Evolutionary conservation across 202 grass and related monocot species (phyloP).

Genomic region (Saccharum hybrid): DNA sequence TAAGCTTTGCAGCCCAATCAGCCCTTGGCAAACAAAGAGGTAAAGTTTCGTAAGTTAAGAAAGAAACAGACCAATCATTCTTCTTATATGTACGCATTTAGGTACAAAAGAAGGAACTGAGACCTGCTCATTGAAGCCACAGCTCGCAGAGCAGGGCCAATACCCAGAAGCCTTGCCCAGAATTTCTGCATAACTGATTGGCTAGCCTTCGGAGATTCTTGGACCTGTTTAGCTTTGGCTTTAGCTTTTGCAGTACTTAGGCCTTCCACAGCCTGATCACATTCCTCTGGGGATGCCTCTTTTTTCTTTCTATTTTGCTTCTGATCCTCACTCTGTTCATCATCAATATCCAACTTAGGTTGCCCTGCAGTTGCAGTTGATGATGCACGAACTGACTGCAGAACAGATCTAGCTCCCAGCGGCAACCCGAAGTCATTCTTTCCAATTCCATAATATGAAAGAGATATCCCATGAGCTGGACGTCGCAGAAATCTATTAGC

Average conservation of each 20-base stretch:
- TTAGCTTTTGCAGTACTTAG: constrained; percentile 93
- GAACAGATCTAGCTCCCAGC: constrained; percentile 64
- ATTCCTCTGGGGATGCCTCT: constrained; percentile 90
- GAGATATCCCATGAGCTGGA: constrained; percentile 46
- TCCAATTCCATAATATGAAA: constrained; percentile 46
- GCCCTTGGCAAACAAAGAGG: constrained; percentile 58
- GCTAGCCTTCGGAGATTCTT: constrained; percentile 66
- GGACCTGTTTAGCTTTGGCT: constrained; percentile 80
- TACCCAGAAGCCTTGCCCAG: constrained; percentile 84
- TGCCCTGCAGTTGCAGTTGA: constrained; percentile 64
- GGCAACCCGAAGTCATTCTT: constrained; percentile 61
- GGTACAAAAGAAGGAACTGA: constrained; percentile 43
- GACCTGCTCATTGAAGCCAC: constrained; percentile 99
- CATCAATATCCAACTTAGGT: constrained; percentile 51
- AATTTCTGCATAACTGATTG: constrained; percentile 70
- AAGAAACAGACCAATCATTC: constrained; percentile 33
- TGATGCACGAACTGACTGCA: constrained; percentile 56
- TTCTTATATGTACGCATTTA: constrained; percentile 38
- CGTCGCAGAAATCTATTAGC: constrained; percentile 44
- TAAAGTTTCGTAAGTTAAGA: constrained; percentile 36
- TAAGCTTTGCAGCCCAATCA: constrained; percentile 89
- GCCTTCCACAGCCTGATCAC: constrained; percentile 94
- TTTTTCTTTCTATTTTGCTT: constrained; percentile 72
- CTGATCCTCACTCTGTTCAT: constrained; percentile 72
- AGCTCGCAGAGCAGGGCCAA: constrained; percentile 79